Evolutionary conservation across 257 asterid species (phyloP).

Genomic region (Nicotiana paniculata): DNA sequence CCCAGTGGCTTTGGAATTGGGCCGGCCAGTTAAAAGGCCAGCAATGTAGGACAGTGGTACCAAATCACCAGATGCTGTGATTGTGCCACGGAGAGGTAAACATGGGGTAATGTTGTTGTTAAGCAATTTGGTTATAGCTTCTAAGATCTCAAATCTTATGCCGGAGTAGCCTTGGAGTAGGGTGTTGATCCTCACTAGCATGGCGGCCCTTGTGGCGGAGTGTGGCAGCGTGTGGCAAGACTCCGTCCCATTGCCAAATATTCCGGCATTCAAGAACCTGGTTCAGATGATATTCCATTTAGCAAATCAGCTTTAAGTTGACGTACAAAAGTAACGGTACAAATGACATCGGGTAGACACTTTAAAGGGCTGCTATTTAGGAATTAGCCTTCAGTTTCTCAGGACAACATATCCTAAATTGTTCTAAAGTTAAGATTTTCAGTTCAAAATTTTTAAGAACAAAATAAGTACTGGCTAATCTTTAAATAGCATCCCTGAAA

Average conservation of each 20-base stretch:
- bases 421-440: too few relatives aligned
- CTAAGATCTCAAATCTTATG: constrained; percentile 26
- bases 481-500: too few relatives aligned
- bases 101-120: constrained; percentile 24
- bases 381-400: too few relatives aligned
- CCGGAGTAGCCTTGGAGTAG: constrained; percentile 28
- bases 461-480: too few relatives aligned
- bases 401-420: too few relatives aligned
- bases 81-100: constrained; percentile 28
- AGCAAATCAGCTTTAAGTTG: background rate
- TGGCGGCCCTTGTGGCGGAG: constrained; percentile 23
- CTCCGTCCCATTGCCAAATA: constrained; percentile 22
- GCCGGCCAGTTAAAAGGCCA: constrained; percentile 17
- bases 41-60: constrained; percentile 28
- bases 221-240: constrained; percentile 20
- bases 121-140: constrained; percentile 23
- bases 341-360: too few relatives aligned
- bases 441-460: too few relatives aligned
- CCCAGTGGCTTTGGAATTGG: constrained; percentile 23
- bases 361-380: too few relatives aligned
- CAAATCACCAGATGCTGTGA: constrained; percentile 26
- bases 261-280: constrained; percentile 30
- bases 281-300: background rate
- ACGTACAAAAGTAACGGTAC: background rate
- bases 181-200: constrained; percentile 30